These are phyloP conservation scores for Cubamyces lactineus DNA, from an alignment of 768 basidiomycete species.

Conservation along the genomic window DNA sequence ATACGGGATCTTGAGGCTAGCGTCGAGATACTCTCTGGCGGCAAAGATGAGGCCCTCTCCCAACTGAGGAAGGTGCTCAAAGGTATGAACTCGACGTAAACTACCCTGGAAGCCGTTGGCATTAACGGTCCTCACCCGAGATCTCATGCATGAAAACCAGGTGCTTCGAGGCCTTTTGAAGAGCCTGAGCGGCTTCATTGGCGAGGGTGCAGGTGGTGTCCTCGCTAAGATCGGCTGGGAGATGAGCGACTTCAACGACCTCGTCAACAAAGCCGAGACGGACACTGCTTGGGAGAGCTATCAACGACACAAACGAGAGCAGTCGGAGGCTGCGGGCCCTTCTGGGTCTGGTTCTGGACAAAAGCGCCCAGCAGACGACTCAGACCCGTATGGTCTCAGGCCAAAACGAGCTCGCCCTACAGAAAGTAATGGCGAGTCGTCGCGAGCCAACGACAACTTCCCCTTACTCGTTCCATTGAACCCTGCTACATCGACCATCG, in stretches of 20 bases:
- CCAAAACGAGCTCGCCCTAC: constrained; percentile 55
- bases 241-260: constrained; percentile 74
- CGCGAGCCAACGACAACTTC: constrained; percentile 43
- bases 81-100: constrained; percentile 44
- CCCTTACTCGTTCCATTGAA: constrained; percentile 62
- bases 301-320: constrained; percentile 64
- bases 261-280: constrained; percentile 85
- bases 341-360: constrained; percentile 30
- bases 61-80: constrained; percentile 84
- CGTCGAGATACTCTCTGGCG: constrained; percentile 92
- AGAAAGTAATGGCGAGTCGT: constrained; percentile 38
- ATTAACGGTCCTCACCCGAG: constrained; percentile 40
- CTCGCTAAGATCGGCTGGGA: constrained; percentile 82
- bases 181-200: constrained; percentile 78
- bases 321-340: constrained; percentile 34
- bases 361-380: constrained; percentile 60
- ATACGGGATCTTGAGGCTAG: constrained; percentile 95
- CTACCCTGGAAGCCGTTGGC: constrained; percentile 1
- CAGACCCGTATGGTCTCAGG: constrained; percentile 36
- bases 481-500: constrained; percentile 38
- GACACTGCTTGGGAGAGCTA: constrained; percentile 94
- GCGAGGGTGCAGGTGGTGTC: constrained; percentile 81
- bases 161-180: constrained; percentile 79
- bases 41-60: constrained; percentile 84
- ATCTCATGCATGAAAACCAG: constrained; percentile 90